Evolutionary conservation across 257 asterid genomes (phyloP).

Genomic region (Solanum pennellii): DNA sequence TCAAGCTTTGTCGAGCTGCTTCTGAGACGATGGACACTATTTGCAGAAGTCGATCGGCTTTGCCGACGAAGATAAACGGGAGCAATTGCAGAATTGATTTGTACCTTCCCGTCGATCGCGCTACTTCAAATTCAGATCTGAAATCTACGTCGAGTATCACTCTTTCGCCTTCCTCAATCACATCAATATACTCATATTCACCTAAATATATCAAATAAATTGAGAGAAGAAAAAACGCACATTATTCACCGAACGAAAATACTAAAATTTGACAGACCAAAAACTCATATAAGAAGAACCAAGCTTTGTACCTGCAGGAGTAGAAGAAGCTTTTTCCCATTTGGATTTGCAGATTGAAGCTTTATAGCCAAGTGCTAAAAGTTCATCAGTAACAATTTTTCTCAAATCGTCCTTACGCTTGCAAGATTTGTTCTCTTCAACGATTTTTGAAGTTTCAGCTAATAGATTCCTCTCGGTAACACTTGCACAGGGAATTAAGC

Average conservation of each 20-base stretch:
- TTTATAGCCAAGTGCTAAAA: constrained; percentile 47
- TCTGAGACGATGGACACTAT: constrained; percentile 69
- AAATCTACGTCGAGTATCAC: constrained; percentile 67
- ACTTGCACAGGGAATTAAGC: constrained; percentile 63
- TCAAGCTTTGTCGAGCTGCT: constrained; percentile 63
- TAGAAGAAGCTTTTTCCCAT: constrained; percentile 70
- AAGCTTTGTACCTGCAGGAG: constrained; percentile 58
- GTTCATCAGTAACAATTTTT: constrained; percentile 50
- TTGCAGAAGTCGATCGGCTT: constrained; percentile 62
- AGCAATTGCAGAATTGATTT: constrained; percentile 45
- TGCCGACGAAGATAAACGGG: constrained; percentile 73
- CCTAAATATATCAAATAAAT: constrained; percentile 19
- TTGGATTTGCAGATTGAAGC: constrained; percentile 78
- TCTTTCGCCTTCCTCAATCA: constrained; percentile 49
- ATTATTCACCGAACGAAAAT: background rate
- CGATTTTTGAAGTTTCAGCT: constrained; percentile 64
- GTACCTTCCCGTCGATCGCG: constrained; percentile 65
- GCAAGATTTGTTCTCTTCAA: constrained; percentile 58
- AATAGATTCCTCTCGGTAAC: constrained; percentile 63
- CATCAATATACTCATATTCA: constrained; percentile 81
- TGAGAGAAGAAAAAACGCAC: background rate
- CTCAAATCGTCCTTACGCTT: constrained; percentile 58
- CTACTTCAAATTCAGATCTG: constrained; percentile 88
- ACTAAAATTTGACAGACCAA: background rate
- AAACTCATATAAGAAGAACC: background rate